Base-by-base conservation (phyloP, 495 filamentous ascomycete genomes). In the Neurospora tetrasperma region DNA sequence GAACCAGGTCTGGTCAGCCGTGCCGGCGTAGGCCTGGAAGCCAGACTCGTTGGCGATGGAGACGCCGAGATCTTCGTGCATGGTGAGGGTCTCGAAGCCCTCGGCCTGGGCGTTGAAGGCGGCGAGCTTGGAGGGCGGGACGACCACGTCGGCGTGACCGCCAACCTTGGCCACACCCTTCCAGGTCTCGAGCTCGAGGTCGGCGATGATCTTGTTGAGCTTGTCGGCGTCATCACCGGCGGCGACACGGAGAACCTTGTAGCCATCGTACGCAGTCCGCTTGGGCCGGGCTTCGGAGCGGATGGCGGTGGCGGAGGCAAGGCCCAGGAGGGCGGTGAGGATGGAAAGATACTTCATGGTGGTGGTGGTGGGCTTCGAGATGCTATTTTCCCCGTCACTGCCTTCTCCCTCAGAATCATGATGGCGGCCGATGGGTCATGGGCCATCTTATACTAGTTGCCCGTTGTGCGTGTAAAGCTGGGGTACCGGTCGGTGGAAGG, bases 1-100 rank as follows among this genome's bases (percentile, higher is more conserved):
- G 80, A 89, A 90, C 86, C 86, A 90, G 7, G 85, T 80, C 70
- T 62, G 54, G 6, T 62, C 23, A 31, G 23, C 54, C 35, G 73
- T 73, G 41, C 74, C 76, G 27, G 75, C 76, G 42, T 80, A 81
- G 35, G 59, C 59, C 14, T 69, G 38, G 62, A 79, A 79, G 18
- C 70, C 59, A 3, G 72, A 71, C 71, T 81, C 77, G 14, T 74
- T 72, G 16, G 70, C 73, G 20, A 81, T 81, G 12, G 78, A 78
- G 16, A 72, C 74, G 2, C 76, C 79, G 35, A 81, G 73, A 54
- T 81, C 76, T 48, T 79, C 73, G 73, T 81, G 79, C 76, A 81
- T 80, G 41, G 77, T 75, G 12, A 73, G 70, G 18, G 69, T 66
- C 20, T 77, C 59, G 62, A 78, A 54, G 5, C 75, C 79, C 40